Conservation (phyloP, 1,284 basidiomycete species). For the Cutaneotrichosporon sp. region DNA sequence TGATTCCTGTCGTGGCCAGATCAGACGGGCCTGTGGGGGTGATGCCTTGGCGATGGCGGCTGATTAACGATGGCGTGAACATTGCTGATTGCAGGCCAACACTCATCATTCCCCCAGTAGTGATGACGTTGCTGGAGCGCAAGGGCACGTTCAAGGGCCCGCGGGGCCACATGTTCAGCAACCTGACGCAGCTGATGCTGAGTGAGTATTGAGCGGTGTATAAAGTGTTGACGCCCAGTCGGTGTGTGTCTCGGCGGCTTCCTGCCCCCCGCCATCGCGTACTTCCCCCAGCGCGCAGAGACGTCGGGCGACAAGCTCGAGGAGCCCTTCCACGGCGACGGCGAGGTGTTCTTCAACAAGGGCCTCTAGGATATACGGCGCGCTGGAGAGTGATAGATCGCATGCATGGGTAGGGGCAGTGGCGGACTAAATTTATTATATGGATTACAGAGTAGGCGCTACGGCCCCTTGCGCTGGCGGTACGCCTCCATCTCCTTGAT, state of each 20-base stretch:
- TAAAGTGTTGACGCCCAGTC: conserved; percentile 27
- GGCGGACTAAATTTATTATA: too few relatives aligned
- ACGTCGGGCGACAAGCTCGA: conserved; percentile 48
- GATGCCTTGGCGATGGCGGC: too few relatives aligned
- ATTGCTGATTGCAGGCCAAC: conserved; percentile 45
- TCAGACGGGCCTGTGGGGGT: too few relatives aligned
- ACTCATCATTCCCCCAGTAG: conserved; percentile 52
- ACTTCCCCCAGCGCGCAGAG: conserved; percentile 52
- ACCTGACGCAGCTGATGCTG: conserved; percentile 45
- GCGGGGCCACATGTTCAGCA: conserved; percentile 34
- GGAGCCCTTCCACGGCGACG: conserved; percentile 39
- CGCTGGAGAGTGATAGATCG: not conserved
- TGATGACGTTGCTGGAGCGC: conserved; percentile 50
- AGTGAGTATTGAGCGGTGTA: conserved; percentile 29
- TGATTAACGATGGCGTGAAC: too few relatives aligned
- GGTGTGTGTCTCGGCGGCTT: conserved; percentile 52
- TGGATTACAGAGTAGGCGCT: not conserved
- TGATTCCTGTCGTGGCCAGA: too few relatives aligned
- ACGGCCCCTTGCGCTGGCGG: not conserved
- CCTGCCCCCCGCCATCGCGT: conserved; percentile 55
- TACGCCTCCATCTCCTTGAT: conserved; percentile 38
- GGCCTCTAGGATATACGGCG: conserved; percentile 42
- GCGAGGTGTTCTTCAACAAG: conserved; percentile 53
- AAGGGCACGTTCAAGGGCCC: conserved; percentile 47
- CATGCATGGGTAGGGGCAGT: not conserved